These are phyloP conservation scores for Phoma sp. DNA, from an alignment of 2,329 filamentous ascomycete species.

Conservation along the genomic window DNA sequence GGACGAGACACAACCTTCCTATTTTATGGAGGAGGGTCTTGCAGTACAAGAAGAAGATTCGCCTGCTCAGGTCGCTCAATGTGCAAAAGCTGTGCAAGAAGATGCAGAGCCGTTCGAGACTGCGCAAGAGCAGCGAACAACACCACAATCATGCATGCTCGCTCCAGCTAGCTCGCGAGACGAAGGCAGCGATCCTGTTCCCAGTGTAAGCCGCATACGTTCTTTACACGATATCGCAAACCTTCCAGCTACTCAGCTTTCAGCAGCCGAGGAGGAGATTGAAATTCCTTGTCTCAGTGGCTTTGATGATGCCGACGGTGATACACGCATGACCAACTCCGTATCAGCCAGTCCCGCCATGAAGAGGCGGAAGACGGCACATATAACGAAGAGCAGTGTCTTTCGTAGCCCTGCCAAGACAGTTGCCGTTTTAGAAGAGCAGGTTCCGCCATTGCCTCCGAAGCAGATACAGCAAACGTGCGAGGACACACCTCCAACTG, in stretches of 20 bases:
- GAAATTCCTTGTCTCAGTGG: slow-evolving; percentile 44
- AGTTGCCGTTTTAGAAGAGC: slow-evolving; percentile 15
- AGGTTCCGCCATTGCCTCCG: slow-evolving; percentile 18
- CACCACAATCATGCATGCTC: slow-evolving; percentile 25
- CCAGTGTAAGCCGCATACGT: slow-evolving; percentile 22
- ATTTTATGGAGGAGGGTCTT: slow-evolving; percentile 20
- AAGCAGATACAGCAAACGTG: slow-evolving; percentile 30
- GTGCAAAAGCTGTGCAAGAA: not conserved
- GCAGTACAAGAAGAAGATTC: not conserved
- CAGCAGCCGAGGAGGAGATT: slow-evolving; percentile 39
- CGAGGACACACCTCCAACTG: slow-evolving; percentile 26
- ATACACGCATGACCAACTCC: slow-evolving; percentile 31
- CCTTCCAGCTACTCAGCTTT: slow-evolving; percentile 42
- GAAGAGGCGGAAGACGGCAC: slow-evolving; percentile 43
- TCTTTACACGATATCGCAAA: slow-evolving; percentile 47
- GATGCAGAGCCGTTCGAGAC: slow-evolving; percentile 35
- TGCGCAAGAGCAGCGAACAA: slow-evolving; percentile 49
- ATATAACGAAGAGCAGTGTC: slow-evolving; percentile 27
- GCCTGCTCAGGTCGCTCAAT: not conserved
- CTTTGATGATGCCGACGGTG: slow-evolving; percentile 42
- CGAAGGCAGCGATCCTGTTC: slow-evolving; percentile 22
- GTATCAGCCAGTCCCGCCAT: slow-evolving; percentile 32
- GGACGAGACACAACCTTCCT: slow-evolving; percentile 42
- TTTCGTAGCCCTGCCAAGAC: slow-evolving; percentile 28
- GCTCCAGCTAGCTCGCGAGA: slow-evolving; percentile 23